A percentile compares a stretch with the other conserved stretches of the same genome.
These are phyloP conservation scores for Pilatotrama ljubarskyi DNA, from an alignment of 768 basidiomycete species.

Conservation along the genomic window DNA sequence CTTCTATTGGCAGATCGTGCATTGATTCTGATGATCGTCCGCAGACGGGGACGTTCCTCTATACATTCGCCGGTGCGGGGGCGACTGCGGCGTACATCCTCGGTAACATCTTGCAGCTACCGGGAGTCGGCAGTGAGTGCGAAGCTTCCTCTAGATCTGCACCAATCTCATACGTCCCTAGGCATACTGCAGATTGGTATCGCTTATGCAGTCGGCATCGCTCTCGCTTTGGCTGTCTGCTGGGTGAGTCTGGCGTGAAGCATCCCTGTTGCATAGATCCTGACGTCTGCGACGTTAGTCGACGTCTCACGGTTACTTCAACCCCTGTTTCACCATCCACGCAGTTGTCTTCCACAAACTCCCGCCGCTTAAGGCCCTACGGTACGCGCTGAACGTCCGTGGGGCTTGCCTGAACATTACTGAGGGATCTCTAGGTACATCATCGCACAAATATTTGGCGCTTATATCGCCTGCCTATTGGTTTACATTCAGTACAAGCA, in stretches of 20 bases:
- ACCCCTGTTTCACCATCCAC: slow-evolving; percentile 59
- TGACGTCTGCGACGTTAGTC: slow-evolving; percentile 7
- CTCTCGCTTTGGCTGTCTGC: slow-evolving; percentile 35
- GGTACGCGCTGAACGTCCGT: slow-evolving; percentile 36
- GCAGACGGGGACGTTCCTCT: slow-evolving; percentile 30
- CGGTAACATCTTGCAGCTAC: slow-evolving; percentile 27
- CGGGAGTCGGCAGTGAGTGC: slow-evolving; percentile 34
- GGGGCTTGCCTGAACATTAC: neutral
- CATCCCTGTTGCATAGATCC: neutral
- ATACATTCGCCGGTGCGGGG: slow-evolving; percentile 33
- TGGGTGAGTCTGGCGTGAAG: slow-evolving; percentile 14
- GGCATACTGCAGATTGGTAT: slow-evolving; percentile 37
- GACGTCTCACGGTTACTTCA: slow-evolving; percentile 43
- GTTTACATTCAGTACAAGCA: slow-evolving; percentile 65
- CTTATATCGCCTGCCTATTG: slow-evolving; percentile 59
- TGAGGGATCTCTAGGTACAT: slow-evolving; percentile 51
- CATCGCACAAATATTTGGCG: slow-evolving; percentile 63
- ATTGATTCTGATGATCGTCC: neutral
- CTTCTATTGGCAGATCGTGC: neutral
- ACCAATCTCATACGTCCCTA: slow-evolving; percentile 13
- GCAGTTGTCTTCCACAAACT: slow-evolving; percentile 56
- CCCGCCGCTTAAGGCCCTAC: slow-evolving; percentile 48
- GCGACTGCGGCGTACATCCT: slow-evolving; percentile 34
- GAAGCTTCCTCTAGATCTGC: neutral
- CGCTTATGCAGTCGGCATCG: slow-evolving; percentile 41